Evolutionary conservation across 164 flowering plant genomes (phyloP).

Genomic region (Brasenia schreberi): DNA sequence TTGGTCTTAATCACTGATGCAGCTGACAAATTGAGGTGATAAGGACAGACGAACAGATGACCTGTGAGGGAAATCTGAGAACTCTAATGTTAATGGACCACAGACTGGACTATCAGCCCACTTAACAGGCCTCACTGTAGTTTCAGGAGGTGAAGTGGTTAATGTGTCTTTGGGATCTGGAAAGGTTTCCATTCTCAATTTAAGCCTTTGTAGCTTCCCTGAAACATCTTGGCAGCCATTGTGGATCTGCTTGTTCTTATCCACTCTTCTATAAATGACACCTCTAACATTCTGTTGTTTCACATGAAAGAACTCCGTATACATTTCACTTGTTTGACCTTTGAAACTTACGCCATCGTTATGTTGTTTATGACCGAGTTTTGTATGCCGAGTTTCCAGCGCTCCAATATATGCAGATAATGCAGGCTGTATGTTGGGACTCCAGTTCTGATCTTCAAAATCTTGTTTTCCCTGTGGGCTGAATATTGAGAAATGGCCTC

Average conservation of each 20-base stretch:
- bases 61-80: neutral
- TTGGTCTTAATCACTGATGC: neutral
- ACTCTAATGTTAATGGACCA: neutral
- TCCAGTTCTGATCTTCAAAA: neutral
- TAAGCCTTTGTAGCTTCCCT: no score
- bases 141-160: neutral
- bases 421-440: neutral
- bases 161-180: neutral
- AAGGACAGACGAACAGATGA: neutral
- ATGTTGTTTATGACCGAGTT: neutral
- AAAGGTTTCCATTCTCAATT: no score
- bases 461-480: neutral
- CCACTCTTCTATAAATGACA: no score
- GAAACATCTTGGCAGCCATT: no score
- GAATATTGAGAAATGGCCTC: no score
- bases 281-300: no score
- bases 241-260: no score
- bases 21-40: neutral
- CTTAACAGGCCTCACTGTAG: neutral
- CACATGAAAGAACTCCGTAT: no score
- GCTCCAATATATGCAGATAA: neutral
- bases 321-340: constrained; percentile 8
- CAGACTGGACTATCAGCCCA: neutral
- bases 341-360: neutral
- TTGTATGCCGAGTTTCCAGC: neutral